A percentile compares a stretch with the other conserved stretches of the same genome.
Conservation (phyloP, 176 grass and related monocot species). For the Tillandsia leiboldiana region DNA sequence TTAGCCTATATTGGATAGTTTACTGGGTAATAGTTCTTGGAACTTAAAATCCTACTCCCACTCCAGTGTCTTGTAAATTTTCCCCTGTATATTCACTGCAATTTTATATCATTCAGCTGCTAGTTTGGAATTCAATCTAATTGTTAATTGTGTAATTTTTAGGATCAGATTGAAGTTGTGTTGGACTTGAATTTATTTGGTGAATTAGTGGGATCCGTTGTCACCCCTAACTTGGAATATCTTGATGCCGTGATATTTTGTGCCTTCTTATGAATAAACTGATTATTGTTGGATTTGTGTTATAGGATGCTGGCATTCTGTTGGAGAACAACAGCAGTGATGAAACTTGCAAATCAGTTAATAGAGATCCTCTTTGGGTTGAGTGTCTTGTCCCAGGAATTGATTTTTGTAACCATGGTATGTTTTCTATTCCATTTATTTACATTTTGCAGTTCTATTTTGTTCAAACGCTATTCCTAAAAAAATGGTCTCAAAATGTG, state of each 20-base stretch:
- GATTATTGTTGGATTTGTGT: slow-evolving; percentile 4
- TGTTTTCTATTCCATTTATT: slow-evolving; percentile 3
- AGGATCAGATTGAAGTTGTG: too few relatives aligned
- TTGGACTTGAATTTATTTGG: background rate
- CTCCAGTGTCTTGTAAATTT: too few relatives aligned
- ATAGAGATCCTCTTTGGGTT: slow-evolving; percentile 62
- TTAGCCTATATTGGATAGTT: background rate
- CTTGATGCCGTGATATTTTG: background rate
- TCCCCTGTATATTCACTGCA: too few relatives aligned
- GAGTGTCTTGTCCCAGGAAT: slow-evolving; percentile 88
- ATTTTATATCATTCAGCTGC: too few relatives aligned
- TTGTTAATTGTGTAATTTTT: too few relatives aligned
- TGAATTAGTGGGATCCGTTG: background rate
- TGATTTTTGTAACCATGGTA: slow-evolving; percentile 98
- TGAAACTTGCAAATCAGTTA: slow-evolving; percentile 30
- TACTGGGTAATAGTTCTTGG: background rate
- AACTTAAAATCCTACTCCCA: background rate
- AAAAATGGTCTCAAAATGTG: background rate
- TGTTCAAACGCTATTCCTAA: background rate
- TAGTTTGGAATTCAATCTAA: too few relatives aligned
- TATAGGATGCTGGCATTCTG: slow-evolving; percentile 41
- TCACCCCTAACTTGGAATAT: background rate
- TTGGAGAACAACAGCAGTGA: slow-evolving; percentile 24
- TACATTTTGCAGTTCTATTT: background rate
- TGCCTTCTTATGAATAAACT: slow-evolving; percentile 3